Conservation (phyloP, 306 rosid species). For the Chamaecrista fasciculata region DNA sequence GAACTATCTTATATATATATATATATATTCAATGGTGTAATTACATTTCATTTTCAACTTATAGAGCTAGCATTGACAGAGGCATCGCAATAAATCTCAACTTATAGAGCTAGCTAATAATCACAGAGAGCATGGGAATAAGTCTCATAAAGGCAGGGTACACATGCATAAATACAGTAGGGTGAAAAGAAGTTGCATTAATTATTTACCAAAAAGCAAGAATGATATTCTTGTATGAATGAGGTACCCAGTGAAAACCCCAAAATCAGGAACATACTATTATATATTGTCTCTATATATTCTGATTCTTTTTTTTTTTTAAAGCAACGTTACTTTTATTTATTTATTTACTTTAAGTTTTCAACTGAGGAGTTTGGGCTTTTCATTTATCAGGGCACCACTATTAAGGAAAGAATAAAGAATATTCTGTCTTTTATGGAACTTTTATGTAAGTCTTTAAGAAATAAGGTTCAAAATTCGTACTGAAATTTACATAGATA, state of each 20-base stretch:
- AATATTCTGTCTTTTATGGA: background rate
- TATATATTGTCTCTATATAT: background rate
- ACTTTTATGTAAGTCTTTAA: background rate
- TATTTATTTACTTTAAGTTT: background rate
- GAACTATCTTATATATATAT: no score
- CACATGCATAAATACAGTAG: conserved; percentile 31
- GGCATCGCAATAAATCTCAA: conserved; percentile 14
- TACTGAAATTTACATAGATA: background rate
- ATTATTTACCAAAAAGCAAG: conserved; percentile 6
- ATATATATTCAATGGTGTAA: conserved; percentile 2
- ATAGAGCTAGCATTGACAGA: conserved; percentile 2
- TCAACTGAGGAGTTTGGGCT: background rate
- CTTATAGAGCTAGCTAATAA: conserved; percentile 5
- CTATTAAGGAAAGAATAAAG: background rate
- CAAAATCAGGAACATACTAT: background rate
- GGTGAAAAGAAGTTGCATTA: conserved; percentile 27
- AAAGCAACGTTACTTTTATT: background rate
- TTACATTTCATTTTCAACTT: conserved; percentile 2
- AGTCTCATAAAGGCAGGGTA: conserved; percentile 16
- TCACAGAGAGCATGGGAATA: conserved; percentile 21
- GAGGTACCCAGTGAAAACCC: background rate
- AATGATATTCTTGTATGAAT: background rate
- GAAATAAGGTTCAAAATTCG: background rate
- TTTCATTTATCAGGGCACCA: background rate
- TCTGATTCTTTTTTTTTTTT: background rate